A percentile compares a stretch with the other conserved stretches of the same genome.
These are phyloP conservation scores for Chlorella sp. DNA, from an alignment of 139 green algal species.

Conservation along the genomic window DNA sequence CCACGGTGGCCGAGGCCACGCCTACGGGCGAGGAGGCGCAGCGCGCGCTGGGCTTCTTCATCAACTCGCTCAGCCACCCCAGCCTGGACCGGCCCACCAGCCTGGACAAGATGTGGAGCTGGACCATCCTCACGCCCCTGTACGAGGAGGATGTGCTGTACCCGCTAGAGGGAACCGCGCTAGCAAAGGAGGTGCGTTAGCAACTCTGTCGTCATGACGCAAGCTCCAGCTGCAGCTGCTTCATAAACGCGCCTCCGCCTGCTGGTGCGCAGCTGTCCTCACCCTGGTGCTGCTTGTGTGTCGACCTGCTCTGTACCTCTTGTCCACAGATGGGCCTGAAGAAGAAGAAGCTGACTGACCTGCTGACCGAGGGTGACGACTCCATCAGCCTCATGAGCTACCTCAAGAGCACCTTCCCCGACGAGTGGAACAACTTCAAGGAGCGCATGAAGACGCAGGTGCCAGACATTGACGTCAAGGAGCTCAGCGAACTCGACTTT, in stretches of 20 bases:
- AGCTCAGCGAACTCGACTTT: conserved; percentile 36
- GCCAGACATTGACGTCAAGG: conserved; percentile 26
- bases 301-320: no score
- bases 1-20: conserved; percentile 38
- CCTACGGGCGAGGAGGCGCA: conserved; percentile 59
- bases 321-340: conserved; percentile 24
- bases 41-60: conserved; percentile 70
- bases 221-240: no score
- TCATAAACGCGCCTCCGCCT: no score
- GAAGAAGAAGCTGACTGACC: conserved; percentile 39
- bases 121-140: conserved; percentile 64
- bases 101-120: conserved; percentile 62
- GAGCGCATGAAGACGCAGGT: conserved; percentile 38
- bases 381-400: conserved; percentile 37
- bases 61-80: conserved; percentile 34
- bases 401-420: conserved; percentile 20
- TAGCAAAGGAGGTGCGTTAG: conserved; percentile 16
- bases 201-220: no score
- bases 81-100: conserved; percentile 32
- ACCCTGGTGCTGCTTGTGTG: neutral
- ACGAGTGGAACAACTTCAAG: conserved; percentile 43
- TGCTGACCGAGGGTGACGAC: conserved; percentile 42
- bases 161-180: conserved; percentile 18
- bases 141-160: conserved; percentile 58
- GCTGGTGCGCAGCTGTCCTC: neutral